Evolutionary conservation across 371 early-diverging fungal genomes (phyloP), one percentile per base, ranked within the genome.

Genomic region (Mucor racemosus): DNA sequence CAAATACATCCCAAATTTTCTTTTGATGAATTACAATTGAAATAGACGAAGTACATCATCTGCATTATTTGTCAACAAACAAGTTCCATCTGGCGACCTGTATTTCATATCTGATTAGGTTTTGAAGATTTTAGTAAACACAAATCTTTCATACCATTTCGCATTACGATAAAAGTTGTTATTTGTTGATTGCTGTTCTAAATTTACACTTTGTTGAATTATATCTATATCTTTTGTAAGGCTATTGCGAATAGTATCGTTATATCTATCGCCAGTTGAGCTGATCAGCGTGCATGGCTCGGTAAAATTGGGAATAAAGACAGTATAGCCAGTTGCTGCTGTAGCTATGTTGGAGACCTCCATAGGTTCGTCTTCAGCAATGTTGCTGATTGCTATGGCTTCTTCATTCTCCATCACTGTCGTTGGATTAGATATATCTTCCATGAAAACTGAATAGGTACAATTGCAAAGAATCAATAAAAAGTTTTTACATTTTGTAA

Each of bases 81-180:
- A 89, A 1, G 81, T 71, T 36, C 91, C 91, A 71, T 91, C 91
- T 5, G 91, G 91, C 8, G 89, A 87, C 88, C 88, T 87, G 66
- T 26, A 7, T 56, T 21, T 31, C 53, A 34, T 31, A 17, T 15
- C 35, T 0, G 48, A 55, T 38, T 10, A 40, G 14, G 3, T 4
- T 48, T 33, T 40, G 13, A 5, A 6, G 5, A 19, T 48, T 48
- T 48, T 10, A 17, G 48, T 21, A 7, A 21, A 48, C 5, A 21
- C 9, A 19, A 8, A 3, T 4, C 21, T 21, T 1, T 17, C 5
- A 26, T 71, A 76, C 82, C 83, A 82, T 73, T 82, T 78, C 3
- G 50, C 68, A 35, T 74, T 75, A 34, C 73, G 69, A 36, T 76
- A 82, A 64, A 69, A 78, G 42, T 78, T 72, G 40, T 80, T 78